Conservation (phyloP, 129 eudicot genomes). For the Helianthus annuus region HanXRQr2.0-SUNRISE NC_035445.2:163731245-163731744, state of each 20-base stretch:
- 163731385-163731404: background rate
- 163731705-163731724: no score
- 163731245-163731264: no score
- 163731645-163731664: background rate
- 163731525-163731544: background rate
- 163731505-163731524: background rate
- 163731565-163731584: background rate
- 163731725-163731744: no score
- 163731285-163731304: background rate
- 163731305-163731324: background rate
- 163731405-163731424: background rate
- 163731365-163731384: constrained; percentile 9
- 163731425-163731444: constrained; percentile 1
- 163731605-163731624: constrained; percentile 1
- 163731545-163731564: constrained; percentile 12
- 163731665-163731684: background rate
- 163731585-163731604: constrained; percentile 19
- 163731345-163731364: background rate
- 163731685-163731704: no score
- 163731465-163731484: background rate
- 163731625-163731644: background rate
- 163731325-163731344: background rate
- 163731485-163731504: background rate
- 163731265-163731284: no score
- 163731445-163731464: constrained; percentile 22